Percentiles rank a stretch among this genome's conserved stretches.
These are phyloP conservation scores for Arabidopsis hybrid DNA, from an alignment of 441 rosid species.

Conservation along the genomic window DNA sequence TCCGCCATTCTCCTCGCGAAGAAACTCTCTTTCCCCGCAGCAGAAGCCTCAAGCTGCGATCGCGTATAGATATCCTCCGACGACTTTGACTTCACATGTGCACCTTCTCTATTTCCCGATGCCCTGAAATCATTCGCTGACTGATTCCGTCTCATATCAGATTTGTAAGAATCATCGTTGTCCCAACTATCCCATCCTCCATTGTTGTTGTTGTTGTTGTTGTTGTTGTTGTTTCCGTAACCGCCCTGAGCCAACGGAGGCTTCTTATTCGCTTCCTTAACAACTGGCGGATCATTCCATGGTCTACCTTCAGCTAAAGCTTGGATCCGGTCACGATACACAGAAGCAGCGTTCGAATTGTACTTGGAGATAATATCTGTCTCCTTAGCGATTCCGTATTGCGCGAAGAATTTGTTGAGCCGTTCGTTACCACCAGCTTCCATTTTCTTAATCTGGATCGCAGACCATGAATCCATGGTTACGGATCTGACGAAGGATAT, in stretches of 20 bases:
- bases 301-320: slow-evolving; percentile 89
- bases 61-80: slow-evolving; percentile 82
- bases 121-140: slow-evolving; percentile 74
- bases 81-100: slow-evolving; percentile 73
- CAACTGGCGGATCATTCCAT: slow-evolving; percentile 88
- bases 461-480: slow-evolving; percentile 99
- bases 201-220: not conserved
- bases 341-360: slow-evolving; percentile 82
- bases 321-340: slow-evolving; percentile 85
- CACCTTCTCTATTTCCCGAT: slow-evolving; percentile 49
- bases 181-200: slow-evolving; percentile 97
- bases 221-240: slow-evolving; percentile 37
- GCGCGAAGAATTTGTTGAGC: slow-evolving; percentile 73
- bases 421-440: slow-evolving; percentile 88
- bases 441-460: slow-evolving; percentile 98
- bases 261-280: slow-evolving; percentile 64
- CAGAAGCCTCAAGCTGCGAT: slow-evolving; percentile 83
- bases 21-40: slow-evolving; percentile 78
- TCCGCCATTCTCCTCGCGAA: slow-evolving; percentile 79
- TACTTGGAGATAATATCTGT: slow-evolving; percentile 83
- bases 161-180: slow-evolving; percentile 68
- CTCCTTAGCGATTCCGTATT: slow-evolving; percentile 79
- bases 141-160: slow-evolving; percentile 89
- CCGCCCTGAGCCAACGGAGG: slow-evolving; percentile 66
- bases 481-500: slow-evolving; percentile 98